Percentiles rank a stretch among this genome's conserved stretches.
Conservation (phyloP, 129 eudicot genomes). For the Artemisia annua region DNA sequence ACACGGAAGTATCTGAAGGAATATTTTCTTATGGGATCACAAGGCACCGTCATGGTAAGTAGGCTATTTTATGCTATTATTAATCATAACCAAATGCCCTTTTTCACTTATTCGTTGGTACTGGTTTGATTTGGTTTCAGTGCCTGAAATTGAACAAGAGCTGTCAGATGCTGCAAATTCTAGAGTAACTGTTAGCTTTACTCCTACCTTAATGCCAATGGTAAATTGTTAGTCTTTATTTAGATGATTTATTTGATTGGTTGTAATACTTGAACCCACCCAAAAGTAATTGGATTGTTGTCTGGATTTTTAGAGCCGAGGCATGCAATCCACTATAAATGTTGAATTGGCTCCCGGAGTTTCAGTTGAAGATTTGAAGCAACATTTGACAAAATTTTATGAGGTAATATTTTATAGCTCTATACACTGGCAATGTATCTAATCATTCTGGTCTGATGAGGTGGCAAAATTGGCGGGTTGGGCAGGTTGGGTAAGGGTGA, state of each 20-base stretch:
- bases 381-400: slow-evolving; percentile 51
- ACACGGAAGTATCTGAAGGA: slow-evolving; percentile 97
- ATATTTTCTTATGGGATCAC: slow-evolving; percentile 94
- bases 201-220: slow-evolving; percentile 99
- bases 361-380: slow-evolving; percentile 68
- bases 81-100: neutral
- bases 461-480: neutral
- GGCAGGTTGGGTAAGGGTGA: neutral
- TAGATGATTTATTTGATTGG: slow-evolving; percentile 9
- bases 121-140: slow-evolving; percentile 36
- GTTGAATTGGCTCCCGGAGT: slow-evolving; percentile 89
- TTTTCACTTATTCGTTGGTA: neutral
- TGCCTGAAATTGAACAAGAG: slow-evolving; percentile 99
- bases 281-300: neutral
- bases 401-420: slow-evolving; percentile 48
- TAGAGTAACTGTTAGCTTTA: slow-evolving; percentile 86
- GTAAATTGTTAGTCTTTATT: slow-evolving; percentile 37
- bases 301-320: slow-evolving; percentile 69
- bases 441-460: neutral
- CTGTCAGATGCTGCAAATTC: slow-evolving; percentile 73
- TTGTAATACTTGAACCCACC: neutral
- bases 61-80: slow-evolving; percentile 6
- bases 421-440: neutral
- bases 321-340: slow-evolving; percentile 98
- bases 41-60: slow-evolving; percentile 90